These are phyloP conservation scores for Tephrocybe sp. DNA, from an alignment of 768 basidiomycete species.

Conservation along the genomic window DNA sequence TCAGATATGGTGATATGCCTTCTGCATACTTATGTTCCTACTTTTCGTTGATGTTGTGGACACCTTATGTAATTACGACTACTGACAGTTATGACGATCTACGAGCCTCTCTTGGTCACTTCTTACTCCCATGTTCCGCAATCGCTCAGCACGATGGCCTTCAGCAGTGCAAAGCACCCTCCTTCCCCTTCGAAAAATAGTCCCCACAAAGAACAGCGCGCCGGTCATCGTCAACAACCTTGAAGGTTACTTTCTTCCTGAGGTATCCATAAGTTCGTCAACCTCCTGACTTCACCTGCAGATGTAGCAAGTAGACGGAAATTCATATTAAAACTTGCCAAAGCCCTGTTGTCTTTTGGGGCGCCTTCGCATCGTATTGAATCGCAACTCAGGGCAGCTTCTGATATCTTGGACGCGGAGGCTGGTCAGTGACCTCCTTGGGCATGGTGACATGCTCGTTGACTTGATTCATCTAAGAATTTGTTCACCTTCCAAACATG, in stretches of 20 bases:
- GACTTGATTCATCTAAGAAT: slow-evolving; percentile 37
- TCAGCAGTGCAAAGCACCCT: slow-evolving; percentile 8
- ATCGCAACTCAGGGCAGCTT: slow-evolving; percentile 79
- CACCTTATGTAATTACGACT: slow-evolving; percentile 15
- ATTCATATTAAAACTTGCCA: slow-evolving; percentile 84
- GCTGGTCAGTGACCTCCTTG: slow-evolving; percentile 40
- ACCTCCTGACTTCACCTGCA: slow-evolving; percentile 16
- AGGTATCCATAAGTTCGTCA: background rate
- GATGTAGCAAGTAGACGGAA: slow-evolving; percentile 51
- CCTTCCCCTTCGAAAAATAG: slow-evolving; percentile 22
- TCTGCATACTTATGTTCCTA: slow-evolving; percentile 3
- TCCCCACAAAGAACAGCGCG: slow-evolving; percentile 30
- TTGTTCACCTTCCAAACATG: slow-evolving; percentile 79
- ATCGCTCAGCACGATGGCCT: slow-evolving; percentile 5
- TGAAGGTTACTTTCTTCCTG: slow-evolving; percentile 39
- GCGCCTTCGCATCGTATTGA: slow-evolving; percentile 95
- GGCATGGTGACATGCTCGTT: background rate
- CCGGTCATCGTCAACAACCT: slow-evolving; percentile 40
- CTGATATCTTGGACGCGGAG: slow-evolving; percentile 72
- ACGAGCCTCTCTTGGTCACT: background rate
- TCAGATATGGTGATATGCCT: slow-evolving; percentile 65
- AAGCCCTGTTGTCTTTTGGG: slow-evolving; percentile 87
- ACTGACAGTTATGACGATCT: slow-evolving; percentile 6
- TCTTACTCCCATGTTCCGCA: background rate
- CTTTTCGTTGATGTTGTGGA: slow-evolving; percentile 6